Conservation (phyloP, 495 filamentous ascomycete species). For the Pseudevernia furfuracea region DNA sequence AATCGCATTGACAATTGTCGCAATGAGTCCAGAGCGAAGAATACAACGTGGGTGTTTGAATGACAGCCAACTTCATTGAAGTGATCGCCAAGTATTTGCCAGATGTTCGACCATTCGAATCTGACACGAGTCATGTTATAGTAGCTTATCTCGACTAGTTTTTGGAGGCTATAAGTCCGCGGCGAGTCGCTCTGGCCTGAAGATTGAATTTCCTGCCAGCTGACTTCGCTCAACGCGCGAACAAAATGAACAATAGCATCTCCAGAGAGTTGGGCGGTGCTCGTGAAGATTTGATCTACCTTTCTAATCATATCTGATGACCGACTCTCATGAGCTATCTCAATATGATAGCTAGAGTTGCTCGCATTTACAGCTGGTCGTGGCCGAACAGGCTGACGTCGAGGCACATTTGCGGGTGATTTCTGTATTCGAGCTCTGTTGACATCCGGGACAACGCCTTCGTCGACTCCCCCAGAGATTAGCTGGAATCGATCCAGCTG, state of each 20-base stretch:
- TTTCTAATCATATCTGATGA: constrained; percentile 87
- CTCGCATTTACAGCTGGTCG: constrained; percentile 58
- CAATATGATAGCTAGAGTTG: constrained; percentile 63
- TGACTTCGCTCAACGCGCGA: constrained; percentile 84
- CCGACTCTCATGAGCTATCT: constrained; percentile 84
- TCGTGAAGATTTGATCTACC: constrained; percentile 93
- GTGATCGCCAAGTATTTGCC: constrained; percentile 90
- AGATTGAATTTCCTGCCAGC: constrained; percentile 97
- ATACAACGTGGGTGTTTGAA: constrained; percentile 88
- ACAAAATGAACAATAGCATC: constrained; percentile 98
- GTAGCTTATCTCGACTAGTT: constrained; percentile 96
- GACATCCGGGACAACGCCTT: constrained; percentile 85
- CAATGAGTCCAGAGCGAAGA: constrained; percentile 91
- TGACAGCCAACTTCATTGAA: constrained; percentile 98
- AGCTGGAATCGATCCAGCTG: constrained; percentile 94
- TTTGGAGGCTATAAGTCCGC: constrained; percentile 92
- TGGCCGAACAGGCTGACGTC: constrained; percentile 57
- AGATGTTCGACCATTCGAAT: constrained; percentile 97
- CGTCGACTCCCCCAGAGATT: constrained; percentile 89
- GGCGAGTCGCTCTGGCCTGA: constrained; percentile 92
- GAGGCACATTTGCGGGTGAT: constrained; percentile 37
- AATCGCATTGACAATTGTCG: constrained; percentile 96
- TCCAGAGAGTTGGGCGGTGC: constrained; percentile 84
- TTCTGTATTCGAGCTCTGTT: constrained; percentile 66
- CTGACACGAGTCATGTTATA: constrained; percentile 99